Conservation (phyloP, 2,329 filamentous ascomycete species). For the Penicillium sp. region DNA sequence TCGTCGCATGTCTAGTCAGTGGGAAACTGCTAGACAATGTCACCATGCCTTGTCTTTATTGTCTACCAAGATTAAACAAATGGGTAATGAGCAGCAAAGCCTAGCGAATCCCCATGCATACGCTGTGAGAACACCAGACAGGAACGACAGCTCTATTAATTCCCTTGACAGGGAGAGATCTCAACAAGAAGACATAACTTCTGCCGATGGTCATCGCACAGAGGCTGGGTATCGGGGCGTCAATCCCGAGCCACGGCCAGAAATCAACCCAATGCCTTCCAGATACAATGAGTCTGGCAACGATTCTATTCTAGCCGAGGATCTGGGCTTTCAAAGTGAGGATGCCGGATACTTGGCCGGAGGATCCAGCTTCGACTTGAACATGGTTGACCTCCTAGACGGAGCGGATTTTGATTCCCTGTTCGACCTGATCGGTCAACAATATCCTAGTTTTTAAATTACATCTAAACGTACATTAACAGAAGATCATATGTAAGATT, state of each 20-base stretch:
- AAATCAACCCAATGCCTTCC: neutral
- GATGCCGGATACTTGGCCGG: slow-evolving; percentile 1
- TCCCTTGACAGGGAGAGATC: neutral
- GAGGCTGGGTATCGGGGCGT: neutral
- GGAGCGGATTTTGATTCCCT: slow-evolving; percentile 33
- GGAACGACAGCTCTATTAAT: neutral
- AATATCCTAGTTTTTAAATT: slow-evolving; percentile 30
- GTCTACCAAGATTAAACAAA: slow-evolving; percentile 32
- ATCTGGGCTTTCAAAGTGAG: slow-evolving; percentile 10
- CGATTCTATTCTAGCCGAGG: neutral
- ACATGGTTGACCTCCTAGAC: slow-evolving; percentile 35
- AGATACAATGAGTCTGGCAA: neutral
- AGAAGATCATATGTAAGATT: too few relatives aligned
- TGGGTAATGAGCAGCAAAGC: neutral
- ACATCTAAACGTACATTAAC: neutral
- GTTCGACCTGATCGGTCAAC: slow-evolving; percentile 34
- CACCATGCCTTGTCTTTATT: slow-evolving; percentile 37
- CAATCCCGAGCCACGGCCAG: neutral
- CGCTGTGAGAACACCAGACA: neutral
- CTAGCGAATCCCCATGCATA: slow-evolving; percentile 13
- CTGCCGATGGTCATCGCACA: neutral
- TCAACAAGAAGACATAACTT: neutral
- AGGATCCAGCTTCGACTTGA: slow-evolving; percentile 30
- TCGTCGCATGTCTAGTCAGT: slow-evolving; percentile 37
- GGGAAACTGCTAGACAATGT: slow-evolving; percentile 44